Base-by-base conservation (phyloP, 2,329 filamentous ascomycete species). In the Aspergillus japonicus region DNA sequence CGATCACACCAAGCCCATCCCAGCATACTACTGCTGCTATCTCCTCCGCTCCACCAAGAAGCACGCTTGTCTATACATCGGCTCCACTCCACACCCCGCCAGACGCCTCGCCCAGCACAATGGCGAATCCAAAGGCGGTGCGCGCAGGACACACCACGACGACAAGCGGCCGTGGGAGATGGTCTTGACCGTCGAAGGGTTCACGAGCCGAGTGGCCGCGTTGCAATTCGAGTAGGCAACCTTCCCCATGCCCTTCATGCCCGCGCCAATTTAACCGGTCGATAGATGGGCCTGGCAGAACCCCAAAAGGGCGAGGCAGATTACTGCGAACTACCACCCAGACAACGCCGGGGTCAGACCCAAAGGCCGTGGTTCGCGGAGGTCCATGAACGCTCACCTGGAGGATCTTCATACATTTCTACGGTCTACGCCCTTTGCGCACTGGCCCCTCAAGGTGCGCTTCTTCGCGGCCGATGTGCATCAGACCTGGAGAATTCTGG, bases 1-100 rank as follows among this genome's bases (percentile, higher is more conserved):
- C n/a, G 60, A 70, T n/a, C 59, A 60, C 71, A 66, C 87, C 82
- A 78, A 77, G 64, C 80, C 83, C 0, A 91, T 98, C 23, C 94
- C 94, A 10, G 88, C 93, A 1, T 89, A 97, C 65, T 98, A 98
- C 73, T 92, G 91, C 66, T 96, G 95, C 72, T 98, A 99, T 74
- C 85, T 98, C 16, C 85, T 98, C 39, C 89, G 93, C 21, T 97
- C 94, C 0, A 92, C 88, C 0, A 83, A 92, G 10, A 84, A 86
- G 50, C 87, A 87, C 71, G 82, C 84, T 29, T 79, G 75, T 50
- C 82, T 94, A 29, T 99, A 99, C 75, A 89, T 98, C 57, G 95
- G 95, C 56, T 96, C 91, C 48, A 98, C 95, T 1, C 93, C 93
- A 0, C 87, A 97, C 71, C 94, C 95, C 47, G 87, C 87, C 1